Conservation (phyloP, 805 yeast genomes). For the Debaryomyces prosopidis region DNA sequence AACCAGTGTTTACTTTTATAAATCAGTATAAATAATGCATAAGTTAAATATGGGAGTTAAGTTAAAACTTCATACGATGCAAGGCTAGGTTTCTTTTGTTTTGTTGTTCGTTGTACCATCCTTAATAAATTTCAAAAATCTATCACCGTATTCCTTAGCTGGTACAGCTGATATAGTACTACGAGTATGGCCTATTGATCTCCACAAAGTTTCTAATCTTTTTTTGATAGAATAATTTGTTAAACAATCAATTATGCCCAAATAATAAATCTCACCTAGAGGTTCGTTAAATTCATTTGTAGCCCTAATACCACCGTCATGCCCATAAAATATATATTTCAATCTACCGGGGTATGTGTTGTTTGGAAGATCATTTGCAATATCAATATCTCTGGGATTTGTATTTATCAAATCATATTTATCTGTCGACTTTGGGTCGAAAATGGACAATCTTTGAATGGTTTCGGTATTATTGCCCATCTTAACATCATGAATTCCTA, state of each 20-base stretch:
- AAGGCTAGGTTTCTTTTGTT: conserved; percentile 3
- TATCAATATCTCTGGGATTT: conserved; percentile 45
- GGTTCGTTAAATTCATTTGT: conserved; percentile 65
- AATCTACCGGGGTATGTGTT: conserved; percentile 49
- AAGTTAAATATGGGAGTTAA: no score
- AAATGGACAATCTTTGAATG: conserved; percentile 41
- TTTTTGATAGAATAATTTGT: conserved; percentile 78
- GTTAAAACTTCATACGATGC: neutral
- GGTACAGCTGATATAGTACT: conserved; percentile 85
- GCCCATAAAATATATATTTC: conserved; percentile 64
- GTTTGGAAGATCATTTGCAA: conserved; percentile 41
- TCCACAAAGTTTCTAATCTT: conserved; percentile 81
- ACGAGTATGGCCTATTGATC: conserved; percentile 68
- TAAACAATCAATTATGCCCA: conserved; percentile 93
- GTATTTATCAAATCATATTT: conserved; percentile 44
- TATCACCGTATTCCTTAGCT: conserved; percentile 82
- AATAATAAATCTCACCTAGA: conserved; percentile 69
- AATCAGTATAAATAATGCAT: no score
- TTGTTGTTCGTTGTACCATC: conserved; percentile 22
- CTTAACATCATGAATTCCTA: conserved; percentile 82
- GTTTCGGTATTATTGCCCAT: conserved; percentile 48
- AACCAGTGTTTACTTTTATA: no score
- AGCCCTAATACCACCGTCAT: conserved; percentile 83
- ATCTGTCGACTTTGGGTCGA: conserved; percentile 42
- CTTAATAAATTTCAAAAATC: conserved; percentile 73